Conservation (phyloP, 768 basidiomycete species). For the Suillus discolor region DNA sequence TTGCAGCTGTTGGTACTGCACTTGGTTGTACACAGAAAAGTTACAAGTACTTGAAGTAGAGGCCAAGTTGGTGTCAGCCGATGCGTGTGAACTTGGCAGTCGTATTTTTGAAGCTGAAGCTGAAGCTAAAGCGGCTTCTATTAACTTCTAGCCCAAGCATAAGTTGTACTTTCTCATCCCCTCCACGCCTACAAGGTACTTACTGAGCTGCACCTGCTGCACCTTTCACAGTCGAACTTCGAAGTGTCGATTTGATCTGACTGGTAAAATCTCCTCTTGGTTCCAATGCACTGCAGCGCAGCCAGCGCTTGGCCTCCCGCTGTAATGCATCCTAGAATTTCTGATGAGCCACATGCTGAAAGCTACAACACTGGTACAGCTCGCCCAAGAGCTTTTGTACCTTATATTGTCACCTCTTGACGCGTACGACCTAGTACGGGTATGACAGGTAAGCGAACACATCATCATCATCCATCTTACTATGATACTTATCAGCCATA, state of each 20-base stretch:
- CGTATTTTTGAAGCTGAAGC: not conserved
- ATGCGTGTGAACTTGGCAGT: not conserved
- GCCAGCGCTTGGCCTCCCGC: not conserved
- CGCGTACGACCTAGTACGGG: slow-evolving; percentile 38
- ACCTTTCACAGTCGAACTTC: not conserved
- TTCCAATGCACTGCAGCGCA: not conserved
- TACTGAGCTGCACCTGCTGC: not conserved
- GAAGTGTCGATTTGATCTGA: not conserved
- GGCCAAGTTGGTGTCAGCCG: not conserved
- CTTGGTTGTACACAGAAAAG: not conserved
- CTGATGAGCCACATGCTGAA: not conserved
- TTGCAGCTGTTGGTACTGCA: not conserved
- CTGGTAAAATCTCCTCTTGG: not conserved
- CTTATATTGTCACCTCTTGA: slow-evolving; percentile 40
- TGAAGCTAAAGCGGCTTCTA: not conserved
- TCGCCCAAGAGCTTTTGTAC: slow-evolving; percentile 37
- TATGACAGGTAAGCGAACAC: slow-evolving; percentile 30
- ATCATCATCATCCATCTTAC: not conserved
- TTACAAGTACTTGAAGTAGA: not conserved
- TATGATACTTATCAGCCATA: slow-evolving; percentile 20
- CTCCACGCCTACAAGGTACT: not conserved
- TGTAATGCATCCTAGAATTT: not conserved
- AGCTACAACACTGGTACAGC: slow-evolving; percentile 2
- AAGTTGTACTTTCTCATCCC: not conserved
- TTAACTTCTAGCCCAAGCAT: not conserved